A percentile compares a stretch with the other conserved stretches of the same genome.
These are phyloP conservation scores for Wickerhamomyces silvicola DNA, from an alignment of 805 yeast genomes.

Conservation along the genomic window DNA sequence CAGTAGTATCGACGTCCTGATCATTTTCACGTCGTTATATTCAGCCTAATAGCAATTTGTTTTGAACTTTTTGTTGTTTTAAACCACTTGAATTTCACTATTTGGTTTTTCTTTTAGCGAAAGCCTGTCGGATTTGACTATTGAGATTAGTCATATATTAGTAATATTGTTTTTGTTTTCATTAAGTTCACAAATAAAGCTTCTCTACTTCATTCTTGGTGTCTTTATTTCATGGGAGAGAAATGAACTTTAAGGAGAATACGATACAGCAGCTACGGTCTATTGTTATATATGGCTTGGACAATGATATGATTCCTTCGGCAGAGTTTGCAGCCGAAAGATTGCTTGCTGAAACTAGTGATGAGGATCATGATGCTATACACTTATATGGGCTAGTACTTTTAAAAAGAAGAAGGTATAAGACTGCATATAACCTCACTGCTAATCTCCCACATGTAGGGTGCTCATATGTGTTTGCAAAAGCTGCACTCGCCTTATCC, in stretches of 20 bases:
- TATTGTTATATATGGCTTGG: constrained; percentile 62
- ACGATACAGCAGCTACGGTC: constrained; percentile 42
- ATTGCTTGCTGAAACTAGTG: constrained; percentile 50
- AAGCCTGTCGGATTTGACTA: no score
- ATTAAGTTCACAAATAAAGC: no score
- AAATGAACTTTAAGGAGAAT: constrained; percentile 21
- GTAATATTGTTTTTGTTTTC: no score
- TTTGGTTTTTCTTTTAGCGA: no score
- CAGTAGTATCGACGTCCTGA: constrained; percentile 1
- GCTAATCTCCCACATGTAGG: constrained; percentile 54
- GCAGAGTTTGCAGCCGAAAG: constrained; percentile 89
- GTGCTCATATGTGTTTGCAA: constrained; percentile 69
- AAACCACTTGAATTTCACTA: no score
- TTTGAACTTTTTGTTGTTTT: no score
- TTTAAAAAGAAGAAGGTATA: constrained; percentile 49
- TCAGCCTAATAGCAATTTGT: no score
- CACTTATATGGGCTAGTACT: constrained; percentile 68
- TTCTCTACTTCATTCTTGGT: no score
- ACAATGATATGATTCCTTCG: constrained; percentile 58
- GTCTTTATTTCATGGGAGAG: no score
- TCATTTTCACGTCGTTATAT: no score
- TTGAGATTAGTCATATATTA: no score
- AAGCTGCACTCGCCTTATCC: constrained; percentile 52
- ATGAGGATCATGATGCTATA: constrained; percentile 45
- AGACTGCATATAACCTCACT: constrained; percentile 52